A percentile compares a stretch with the other conserved stretches of the same genome.
Conservation (phyloP, 257 asterid species). For the Penstemon newberryi region DNA sequence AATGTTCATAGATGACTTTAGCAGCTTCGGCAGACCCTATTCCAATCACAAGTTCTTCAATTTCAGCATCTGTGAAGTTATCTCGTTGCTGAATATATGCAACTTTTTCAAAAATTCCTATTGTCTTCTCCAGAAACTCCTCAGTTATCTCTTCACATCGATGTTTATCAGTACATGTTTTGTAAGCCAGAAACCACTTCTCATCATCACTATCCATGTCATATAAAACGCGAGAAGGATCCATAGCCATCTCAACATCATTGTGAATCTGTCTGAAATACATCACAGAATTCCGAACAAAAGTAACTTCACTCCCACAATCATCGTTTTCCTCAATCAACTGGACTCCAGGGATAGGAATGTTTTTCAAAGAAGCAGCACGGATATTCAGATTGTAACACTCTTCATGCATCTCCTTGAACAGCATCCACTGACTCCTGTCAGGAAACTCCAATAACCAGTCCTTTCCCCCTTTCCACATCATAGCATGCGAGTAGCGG, state of each 20-base stretch:
- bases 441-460: conserved; percentile 94
- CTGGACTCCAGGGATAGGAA: conserved; percentile 94
- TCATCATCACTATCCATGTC: conserved; percentile 98
- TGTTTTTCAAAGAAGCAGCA: conserved; percentile 92
- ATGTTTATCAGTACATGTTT: conserved; percentile 5
- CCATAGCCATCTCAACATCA: conserved; percentile 93
- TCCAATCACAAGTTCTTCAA: conserved; percentile 58
- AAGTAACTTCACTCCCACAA: conserved; percentile 47
- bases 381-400: conserved; percentile 87
- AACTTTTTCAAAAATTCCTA: conserved; percentile 74
- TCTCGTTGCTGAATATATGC: conserved; percentile 66
- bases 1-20: conserved; percentile 59
- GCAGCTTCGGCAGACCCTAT: conserved; percentile 51
- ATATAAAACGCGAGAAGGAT: conserved; percentile 65
- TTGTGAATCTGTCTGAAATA: conserved; percentile 75
- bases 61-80: conserved; percentile 63
- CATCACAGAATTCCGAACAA: conserved; percentile 52
- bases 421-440: conserved; percentile 84
- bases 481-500: conserved; percentile 94
- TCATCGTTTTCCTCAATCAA: conserved; percentile 60
- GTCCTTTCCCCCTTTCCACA: conserved; percentile 99
- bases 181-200: conserved; percentile 53
- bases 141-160: conserved; percentile 51
- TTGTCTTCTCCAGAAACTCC: conserved; percentile 68
- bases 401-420: conserved; percentile 96